A percentile compares a stretch with the other conserved stretches of the same genome.
Evolutionary conservation across 2,329 filamentous ascomycete species (phyloP).

Genomic region (Nemania diffusa): DNA sequence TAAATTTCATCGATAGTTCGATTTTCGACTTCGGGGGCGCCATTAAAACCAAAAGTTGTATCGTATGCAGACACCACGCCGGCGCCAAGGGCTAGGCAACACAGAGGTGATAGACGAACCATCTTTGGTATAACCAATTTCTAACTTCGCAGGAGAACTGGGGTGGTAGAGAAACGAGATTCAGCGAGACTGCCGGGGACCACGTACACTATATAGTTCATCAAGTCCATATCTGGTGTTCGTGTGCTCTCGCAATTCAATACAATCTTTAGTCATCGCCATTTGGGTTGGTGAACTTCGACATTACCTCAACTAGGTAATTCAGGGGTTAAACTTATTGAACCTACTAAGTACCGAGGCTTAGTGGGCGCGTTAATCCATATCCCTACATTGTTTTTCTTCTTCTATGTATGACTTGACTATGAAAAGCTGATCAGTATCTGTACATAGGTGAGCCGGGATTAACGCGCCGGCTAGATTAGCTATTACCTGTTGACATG

Average conservation of each 20-base stretch:
- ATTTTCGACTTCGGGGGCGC: constrained; percentile 23
- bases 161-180: not conserved
- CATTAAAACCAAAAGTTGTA: constrained; percentile 17
- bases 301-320: too few relatives aligned
- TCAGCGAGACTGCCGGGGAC: not conserved
- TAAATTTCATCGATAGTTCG: constrained; percentile 34
- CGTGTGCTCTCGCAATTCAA: not conserved
- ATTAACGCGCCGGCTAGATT: not conserved
- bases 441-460: not conserved
- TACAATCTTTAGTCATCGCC: not conserved
- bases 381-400: not conserved
- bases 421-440: too few relatives aligned
- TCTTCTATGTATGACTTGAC: not conserved
- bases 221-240: not conserved
- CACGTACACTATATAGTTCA: constrained; percentile 4
- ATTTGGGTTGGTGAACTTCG: not conserved
- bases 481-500: too few relatives aligned
- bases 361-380: not conserved
- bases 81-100: not conserved
- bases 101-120: constrained; percentile 9
- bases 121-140: not conserved
- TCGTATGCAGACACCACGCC: constrained; percentile 17
- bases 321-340: too few relatives aligned
- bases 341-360: too few relatives aligned
- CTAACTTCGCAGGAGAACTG: not conserved